Percentiles rank a stretch among this genome's conserved stretches.
Conservation (phyloP, 2,329 filamentous ascomycete species). For the Sclerotinia spermophila region DNA sequence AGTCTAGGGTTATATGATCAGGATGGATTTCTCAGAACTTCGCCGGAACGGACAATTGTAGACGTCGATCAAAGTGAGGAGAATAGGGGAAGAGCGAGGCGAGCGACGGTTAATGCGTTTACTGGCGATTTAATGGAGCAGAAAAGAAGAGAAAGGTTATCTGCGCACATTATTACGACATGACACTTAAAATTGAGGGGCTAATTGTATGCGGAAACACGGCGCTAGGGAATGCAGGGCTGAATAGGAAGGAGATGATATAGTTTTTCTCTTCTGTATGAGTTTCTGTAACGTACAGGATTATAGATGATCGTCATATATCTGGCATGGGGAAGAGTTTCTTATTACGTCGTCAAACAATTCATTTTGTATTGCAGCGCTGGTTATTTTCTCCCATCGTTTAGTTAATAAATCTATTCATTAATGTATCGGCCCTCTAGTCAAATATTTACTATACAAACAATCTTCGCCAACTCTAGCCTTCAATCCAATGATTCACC, state of each 20-base stretch:
- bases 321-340: not conserved
- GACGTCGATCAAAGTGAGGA: not conserved
- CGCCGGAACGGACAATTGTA: slow-evolving; percentile 18
- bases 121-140: not conserved
- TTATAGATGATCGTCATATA: not conserved
- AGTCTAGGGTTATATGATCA: slow-evolving; percentile 31
- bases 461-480: not conserved
- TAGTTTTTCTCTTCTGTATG: not conserved
- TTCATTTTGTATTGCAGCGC: not conserved
- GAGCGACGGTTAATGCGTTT: not conserved
- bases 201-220: not conserved
- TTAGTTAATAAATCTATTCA: not conserved
- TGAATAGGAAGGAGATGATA: not conserved
- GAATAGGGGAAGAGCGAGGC: not conserved
- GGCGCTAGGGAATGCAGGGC: too few relatives aligned
- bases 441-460: not conserved
- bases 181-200: not conserved
- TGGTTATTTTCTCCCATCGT: too few relatives aligned
- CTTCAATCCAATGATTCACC: too few relatives aligned
- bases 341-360: not conserved
- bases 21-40: slow-evolving; percentile 29
- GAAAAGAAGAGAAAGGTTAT: not conserved
- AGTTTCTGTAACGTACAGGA: not conserved
- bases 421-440: not conserved
- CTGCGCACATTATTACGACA: not conserved